Evolutionary conservation across 169 alveolate species (phyloP).

Genomic region (Eimeria brunetti): DNA sequence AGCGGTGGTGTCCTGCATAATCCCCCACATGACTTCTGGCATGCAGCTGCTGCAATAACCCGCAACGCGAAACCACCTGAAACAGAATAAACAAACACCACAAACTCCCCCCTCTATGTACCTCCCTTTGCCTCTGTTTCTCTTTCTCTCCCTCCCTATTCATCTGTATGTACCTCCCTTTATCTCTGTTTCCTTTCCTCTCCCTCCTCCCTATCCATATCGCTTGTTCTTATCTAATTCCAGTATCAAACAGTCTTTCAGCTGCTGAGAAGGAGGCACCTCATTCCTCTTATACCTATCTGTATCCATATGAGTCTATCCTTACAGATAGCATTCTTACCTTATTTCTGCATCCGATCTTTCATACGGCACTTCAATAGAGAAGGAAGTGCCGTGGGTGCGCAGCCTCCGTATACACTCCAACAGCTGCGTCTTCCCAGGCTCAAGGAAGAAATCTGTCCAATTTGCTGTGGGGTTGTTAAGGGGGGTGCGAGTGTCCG

Average conservation of each 20-base stretch:
- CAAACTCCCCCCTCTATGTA: too few species aligned
- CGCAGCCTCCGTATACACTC: constrained; percentile 16
- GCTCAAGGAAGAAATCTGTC: constrained; percentile 52
- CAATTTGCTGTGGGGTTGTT: background rate
- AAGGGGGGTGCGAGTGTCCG: background rate
- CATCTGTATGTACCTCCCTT: too few species aligned
- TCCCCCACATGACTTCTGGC: constrained; percentile 43
- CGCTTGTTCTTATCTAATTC: too few species aligned
- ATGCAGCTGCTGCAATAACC: constrained; percentile 26
- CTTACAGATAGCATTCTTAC: background rate
- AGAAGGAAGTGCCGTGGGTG: constrained; percentile 27
- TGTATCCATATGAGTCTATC: background rate
- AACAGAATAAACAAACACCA: background rate
- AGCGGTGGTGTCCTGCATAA: constrained; percentile 41
- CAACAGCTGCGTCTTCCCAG: constrained; percentile 26
- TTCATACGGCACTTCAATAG: constrained; percentile 26
- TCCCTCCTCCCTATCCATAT: too few species aligned
- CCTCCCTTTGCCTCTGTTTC: too few species aligned
- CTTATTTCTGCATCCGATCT: constrained; percentile 13
- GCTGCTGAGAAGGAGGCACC: too few species aligned
- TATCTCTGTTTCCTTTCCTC: too few species aligned
- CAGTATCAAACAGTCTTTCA: background rate
- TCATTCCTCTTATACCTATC: too few species aligned
- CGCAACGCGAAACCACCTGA: constrained; percentile 39
- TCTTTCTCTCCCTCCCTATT: too few species aligned